Evolutionary conservation across 306 rosid species (phyloP).

Genomic region (Dalbergia cochinchinensis): DNA sequence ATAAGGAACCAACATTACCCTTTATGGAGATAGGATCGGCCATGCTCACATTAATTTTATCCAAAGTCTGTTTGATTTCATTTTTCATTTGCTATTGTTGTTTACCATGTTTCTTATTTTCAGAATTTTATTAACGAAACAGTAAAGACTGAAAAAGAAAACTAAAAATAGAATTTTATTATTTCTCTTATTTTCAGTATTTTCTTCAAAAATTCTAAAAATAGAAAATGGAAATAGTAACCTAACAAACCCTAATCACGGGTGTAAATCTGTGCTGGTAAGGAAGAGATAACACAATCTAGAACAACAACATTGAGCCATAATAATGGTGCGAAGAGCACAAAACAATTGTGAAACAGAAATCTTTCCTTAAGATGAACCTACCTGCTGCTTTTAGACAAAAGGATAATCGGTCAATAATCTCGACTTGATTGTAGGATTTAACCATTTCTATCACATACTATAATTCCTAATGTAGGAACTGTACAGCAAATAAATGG

Average conservation of each 20-base stretch:
- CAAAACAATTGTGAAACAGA: neutral
- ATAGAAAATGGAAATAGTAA: neutral
- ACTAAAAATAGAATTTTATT: too few relatives aligned
- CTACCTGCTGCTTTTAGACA: slow-evolving; percentile 16
- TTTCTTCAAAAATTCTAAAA: too few relatives aligned
- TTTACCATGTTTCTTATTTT: too few relatives aligned
- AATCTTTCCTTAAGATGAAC: slow-evolving; percentile 32
- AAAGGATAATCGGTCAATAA: slow-evolving; percentile 28
- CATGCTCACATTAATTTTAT: neutral
- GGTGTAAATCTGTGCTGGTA: neutral
- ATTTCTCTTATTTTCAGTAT: too few relatives aligned
- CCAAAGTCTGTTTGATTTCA: too few relatives aligned
- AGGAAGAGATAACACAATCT: neutral
- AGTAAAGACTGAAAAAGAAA: too few relatives aligned
- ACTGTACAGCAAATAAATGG: slow-evolving; percentile 65
- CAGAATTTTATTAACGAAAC: too few relatives aligned
- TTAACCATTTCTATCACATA: slow-evolving; percentile 43
- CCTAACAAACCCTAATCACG: too few relatives aligned
- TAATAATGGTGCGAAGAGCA: neutral
- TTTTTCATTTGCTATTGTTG: too few relatives aligned
- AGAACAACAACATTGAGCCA: neutral
- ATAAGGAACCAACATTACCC: neutral
- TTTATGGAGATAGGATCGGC: neutral
- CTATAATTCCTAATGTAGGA: slow-evolving; percentile 51
- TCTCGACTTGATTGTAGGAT: slow-evolving; percentile 42